Evolutionary conservation across 495 filamentous ascomycete genomes (phyloP).

Genomic region (Hyphodiscus hymeniophilus): DNA sequence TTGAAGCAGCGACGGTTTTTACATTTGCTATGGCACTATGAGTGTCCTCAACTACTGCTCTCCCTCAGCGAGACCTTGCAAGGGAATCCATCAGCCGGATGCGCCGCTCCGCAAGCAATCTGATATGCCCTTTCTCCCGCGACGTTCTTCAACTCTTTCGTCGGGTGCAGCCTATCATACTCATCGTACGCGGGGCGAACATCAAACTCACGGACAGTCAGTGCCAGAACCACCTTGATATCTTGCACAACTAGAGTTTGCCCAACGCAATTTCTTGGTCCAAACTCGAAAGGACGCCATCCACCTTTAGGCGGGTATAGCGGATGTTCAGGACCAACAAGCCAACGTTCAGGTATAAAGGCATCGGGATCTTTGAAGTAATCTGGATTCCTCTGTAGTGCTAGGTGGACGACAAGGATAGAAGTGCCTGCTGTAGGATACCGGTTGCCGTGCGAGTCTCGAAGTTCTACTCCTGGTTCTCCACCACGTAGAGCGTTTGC

Average conservation of each 20-base stretch:
- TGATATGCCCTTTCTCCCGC: conserved; percentile 13
- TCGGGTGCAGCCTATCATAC: conserved; percentile 23
- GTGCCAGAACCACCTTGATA: conserved; percentile 33
- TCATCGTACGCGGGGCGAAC: conserved; percentile 38
- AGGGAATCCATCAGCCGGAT: conserved; percentile 14
- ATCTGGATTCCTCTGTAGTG: conserved; percentile 29
- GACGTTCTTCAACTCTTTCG: conserved; percentile 7
- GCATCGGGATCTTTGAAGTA: conserved; percentile 31
- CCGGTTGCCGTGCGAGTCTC: conserved; percentile 6
- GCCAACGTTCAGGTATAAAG: conserved; percentile 40
- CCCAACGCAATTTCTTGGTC: conserved; percentile 45
- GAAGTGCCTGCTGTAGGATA: conserved; percentile 22
- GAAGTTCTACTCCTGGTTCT: background rate
- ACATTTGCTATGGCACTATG: too few species aligned
- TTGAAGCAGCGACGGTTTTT: too few species aligned
- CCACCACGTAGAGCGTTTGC: conserved; percentile 19
- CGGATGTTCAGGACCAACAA: conserved; percentile 24
- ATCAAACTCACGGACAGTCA: conserved; percentile 40
- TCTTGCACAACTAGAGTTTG: conserved; percentile 43
- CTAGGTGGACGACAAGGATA: conserved; percentile 25
- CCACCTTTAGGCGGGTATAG: conserved; percentile 34
- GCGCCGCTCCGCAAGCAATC: conserved; percentile 8
- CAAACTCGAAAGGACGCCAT: conserved; percentile 43
- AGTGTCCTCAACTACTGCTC: too few species aligned
- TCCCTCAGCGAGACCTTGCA: too few species aligned